Conservation (phyloP, 805 yeast species). For the Candida xiaguanensis region DNA sequence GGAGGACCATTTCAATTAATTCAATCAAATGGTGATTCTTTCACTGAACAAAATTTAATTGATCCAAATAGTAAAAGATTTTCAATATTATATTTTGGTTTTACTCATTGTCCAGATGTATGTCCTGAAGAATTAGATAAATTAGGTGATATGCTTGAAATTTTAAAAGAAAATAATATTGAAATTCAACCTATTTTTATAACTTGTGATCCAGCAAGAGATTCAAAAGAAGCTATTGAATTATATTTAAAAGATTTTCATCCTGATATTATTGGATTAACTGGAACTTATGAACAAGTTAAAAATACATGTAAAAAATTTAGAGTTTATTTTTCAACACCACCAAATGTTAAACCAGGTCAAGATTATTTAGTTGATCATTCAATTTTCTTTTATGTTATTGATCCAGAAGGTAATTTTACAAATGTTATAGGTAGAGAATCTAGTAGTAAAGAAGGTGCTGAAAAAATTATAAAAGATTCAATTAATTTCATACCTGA, state of each 20-base stretch:
- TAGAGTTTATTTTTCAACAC: conserved; percentile 97
- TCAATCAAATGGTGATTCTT: conserved; percentile 66
- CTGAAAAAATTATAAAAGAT: conserved; percentile 70
- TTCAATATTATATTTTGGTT: conserved; percentile 89
- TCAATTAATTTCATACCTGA: conserved; percentile 72
- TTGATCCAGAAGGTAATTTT: conserved; percentile 98
- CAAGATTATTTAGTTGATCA: conserved; percentile 97
- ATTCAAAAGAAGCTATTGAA: conserved; percentile 78
- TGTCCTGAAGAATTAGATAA: conserved; percentile 98
- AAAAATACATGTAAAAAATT: conserved; percentile 83
- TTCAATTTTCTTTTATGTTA: conserved; percentile 91
- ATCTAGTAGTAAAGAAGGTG: conserved; percentile 74
- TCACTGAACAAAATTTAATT: conserved; percentile 72
- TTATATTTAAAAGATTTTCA: conserved; percentile 88
- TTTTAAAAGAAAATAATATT: conserved; percentile 55
- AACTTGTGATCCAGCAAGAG: conserved; percentile 97
- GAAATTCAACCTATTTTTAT: conserved; percentile 82
- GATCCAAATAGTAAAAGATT: conserved; percentile 56
- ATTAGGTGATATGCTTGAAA: conserved; percentile 67
- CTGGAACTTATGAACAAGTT: conserved; percentile 84
- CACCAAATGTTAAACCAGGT: conserved; percentile 89
- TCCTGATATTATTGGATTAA: conserved; percentile 81
- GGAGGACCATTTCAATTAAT: conserved; percentile 84
- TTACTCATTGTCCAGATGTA: conserved; percentile 96
- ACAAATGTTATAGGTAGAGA: conserved; percentile 94